phyloP scores from a whole-genome alignment of 2,329 filamentous ascomycete species.

The Arthroderma sp. region DNA sequence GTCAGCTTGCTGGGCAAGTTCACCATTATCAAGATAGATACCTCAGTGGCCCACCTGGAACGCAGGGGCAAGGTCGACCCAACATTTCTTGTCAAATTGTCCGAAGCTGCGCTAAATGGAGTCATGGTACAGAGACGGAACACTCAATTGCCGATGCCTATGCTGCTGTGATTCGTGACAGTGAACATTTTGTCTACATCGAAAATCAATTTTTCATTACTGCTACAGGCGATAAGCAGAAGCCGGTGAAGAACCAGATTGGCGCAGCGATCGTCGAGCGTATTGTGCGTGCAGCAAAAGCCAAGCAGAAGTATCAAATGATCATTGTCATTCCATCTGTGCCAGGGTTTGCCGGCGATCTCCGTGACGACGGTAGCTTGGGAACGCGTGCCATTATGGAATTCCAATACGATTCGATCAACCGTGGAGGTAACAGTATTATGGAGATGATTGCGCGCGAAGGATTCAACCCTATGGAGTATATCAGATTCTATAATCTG shows the following conservation, averaged over 20 bases:
- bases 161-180: constrained; percentile 64
- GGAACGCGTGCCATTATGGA: constrained; percentile 95
- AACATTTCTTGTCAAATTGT: constrained; percentile 57
- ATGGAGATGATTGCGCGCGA: constrained; percentile 61
- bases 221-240: constrained; percentile 76
- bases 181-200: constrained; percentile 84
- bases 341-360: constrained; percentile 85
- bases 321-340: constrained; percentile 85
- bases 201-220: constrained; percentile 99
- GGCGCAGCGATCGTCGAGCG: constrained; percentile 85
- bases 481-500: constrained; percentile 91
- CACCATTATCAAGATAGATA: constrained; percentile 32
- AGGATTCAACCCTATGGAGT: constrained; percentile 62
- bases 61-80: constrained; percentile 15
- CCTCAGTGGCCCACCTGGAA: constrained; percentile 10
- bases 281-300: constrained; percentile 65
- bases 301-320: constrained; percentile 75
- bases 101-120: constrained; percentile 64
- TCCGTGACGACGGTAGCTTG: constrained; percentile 66
- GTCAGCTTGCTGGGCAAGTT: constrained; percentile 29
- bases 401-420: constrained; percentile 95
- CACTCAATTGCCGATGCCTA: constrained; percentile 85
- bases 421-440: constrained; percentile 81
- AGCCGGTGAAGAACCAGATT: constrained; percentile 64
- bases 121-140: constrained; percentile 45